Base-by-base conservation (phyloP, 768 basidiomycete genomes). In the Dioszegia crocea region DNA sequence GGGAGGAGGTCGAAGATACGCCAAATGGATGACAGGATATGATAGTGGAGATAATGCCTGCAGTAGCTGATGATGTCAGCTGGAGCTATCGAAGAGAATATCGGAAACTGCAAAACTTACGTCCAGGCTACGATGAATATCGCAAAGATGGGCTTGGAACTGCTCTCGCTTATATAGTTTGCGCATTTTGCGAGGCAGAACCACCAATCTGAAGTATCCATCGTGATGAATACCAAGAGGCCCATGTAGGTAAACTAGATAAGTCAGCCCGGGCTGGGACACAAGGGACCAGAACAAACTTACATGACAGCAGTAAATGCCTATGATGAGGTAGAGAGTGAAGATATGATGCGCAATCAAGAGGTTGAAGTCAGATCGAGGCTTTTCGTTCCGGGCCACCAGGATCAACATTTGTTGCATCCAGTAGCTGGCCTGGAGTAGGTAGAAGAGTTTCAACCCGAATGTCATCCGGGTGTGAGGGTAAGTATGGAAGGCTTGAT, bases 371-470 rank as follows among this genome's bases (percentile, higher is more conserved):
- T 99, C 96, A 75, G 88, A 90, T 50, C 96, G 84, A 0, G 96
- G 94, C 75, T 96, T 97, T 78, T 99, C 96, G 17, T 98, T 82
- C 45, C 85, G 80, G 14, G 93, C 82, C 2, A 88, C 78, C 8
- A 97, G 82, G 17, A 99, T 61, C n/a, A 98, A 77, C 60, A 92
- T 82, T 75, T 99, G 92, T 71, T 98, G 93, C 47, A 85, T 83
- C 96, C 96, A 98, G 77, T 96, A 97, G 1, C 92, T 81, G 60
- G 84, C 83, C 73, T 99, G 94, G 79, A 92, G 84, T 56, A 99
- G 85, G 75, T 98, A 98, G 80, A 96, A 98, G 44, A 83, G 78
- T 79, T 99, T 99, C 65, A 98, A 79, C 62, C 85, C 82, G 0
- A 85, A 84, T 24, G 82, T 83, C 88, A 99, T 89, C 45, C 87